A percentile compares a stretch with the other conserved stretches of the same genome.
These are phyloP conservation scores for Sphagnum magellanicum DNA, from an alignment of 228 moss, liverwort and hornwort species.

Conservation along the genomic window DNA sequence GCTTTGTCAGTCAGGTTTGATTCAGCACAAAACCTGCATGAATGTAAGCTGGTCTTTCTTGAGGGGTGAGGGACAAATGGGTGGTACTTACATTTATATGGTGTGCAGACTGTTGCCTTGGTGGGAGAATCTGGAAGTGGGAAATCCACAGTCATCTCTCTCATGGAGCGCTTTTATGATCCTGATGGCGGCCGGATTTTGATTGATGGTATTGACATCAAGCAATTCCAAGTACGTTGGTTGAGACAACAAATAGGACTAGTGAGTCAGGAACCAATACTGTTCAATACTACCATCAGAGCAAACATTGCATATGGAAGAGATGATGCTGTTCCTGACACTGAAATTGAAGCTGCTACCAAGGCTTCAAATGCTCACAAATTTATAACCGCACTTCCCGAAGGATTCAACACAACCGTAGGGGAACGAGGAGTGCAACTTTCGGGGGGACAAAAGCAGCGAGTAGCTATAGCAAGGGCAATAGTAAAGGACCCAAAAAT, in stretches of 20 bases:
- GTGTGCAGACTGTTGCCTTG: constrained; percentile 70
- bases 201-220: constrained; percentile 68
- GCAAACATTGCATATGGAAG: constrained; percentile 78
- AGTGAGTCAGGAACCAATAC: constrained; percentile 87
- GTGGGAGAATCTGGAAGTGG: constrained; percentile 88
- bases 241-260: constrained; percentile 82
- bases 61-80: neutral
- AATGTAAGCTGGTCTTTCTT: neutral
- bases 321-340: constrained; percentile 38
- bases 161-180: constrained; percentile 81
- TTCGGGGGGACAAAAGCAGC: constrained; percentile 87
- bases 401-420: constrained; percentile 61
- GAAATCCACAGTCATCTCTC: constrained; percentile 78
- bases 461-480: constrained; percentile 82
- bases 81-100: neutral
- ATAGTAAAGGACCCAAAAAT: constrained; percentile 77
- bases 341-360: constrained; percentile 61
- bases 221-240: constrained; percentile 65
- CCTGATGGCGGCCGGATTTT: constrained; percentile 56
- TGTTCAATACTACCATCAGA: constrained; percentile 70
- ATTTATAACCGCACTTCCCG: constrained; percentile 61
- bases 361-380: constrained; percentile 68
- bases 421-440: constrained; percentile 81
- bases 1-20: neutral
- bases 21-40: neutral